Conservation (phyloP, 352 stramenopile genomes). For the Hyaloperonospora brassicae region DNA sequence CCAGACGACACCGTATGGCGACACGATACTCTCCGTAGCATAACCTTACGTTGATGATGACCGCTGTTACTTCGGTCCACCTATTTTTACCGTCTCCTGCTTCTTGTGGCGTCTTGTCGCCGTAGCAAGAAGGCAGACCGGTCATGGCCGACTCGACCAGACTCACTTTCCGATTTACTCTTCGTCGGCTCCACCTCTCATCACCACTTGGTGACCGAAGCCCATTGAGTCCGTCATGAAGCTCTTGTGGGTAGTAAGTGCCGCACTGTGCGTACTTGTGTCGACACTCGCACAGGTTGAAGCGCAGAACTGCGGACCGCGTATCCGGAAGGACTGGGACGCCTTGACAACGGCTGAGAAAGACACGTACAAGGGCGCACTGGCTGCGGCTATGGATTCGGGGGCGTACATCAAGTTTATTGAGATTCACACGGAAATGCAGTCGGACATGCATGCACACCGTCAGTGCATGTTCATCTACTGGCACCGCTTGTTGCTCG, state of each 20-base stretch:
- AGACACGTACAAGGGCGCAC: constrained; percentile 35
- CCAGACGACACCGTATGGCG: too few relatives aligned
- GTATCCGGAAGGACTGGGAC: constrained; percentile 40
- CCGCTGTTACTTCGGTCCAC: too few relatives aligned
- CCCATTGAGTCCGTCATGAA: constrained; percentile 14
- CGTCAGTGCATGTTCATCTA: constrained; percentile 75
- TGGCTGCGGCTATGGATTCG: constrained; percentile 43
- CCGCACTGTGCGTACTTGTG: constrained; percentile 5
- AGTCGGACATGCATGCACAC: constrained; percentile 42
- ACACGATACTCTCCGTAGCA: too few relatives aligned
- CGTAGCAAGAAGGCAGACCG: too few relatives aligned
- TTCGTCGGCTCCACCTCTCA: too few relatives aligned
- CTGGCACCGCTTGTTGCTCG: constrained; percentile 65
- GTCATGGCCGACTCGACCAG: too few relatives aligned
- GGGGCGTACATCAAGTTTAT: constrained; percentile 53
- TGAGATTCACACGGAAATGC: constrained; percentile 56
- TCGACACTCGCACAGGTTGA: neutral
- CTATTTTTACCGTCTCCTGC: too few relatives aligned
- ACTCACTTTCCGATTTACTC: too few relatives aligned
- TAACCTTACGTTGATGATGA: too few relatives aligned
- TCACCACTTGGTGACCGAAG: neutral
- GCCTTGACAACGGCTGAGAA: constrained; percentile 28
- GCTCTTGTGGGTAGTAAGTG: constrained; percentile 4
- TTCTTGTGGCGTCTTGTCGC: too few relatives aligned
- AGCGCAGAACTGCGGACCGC: constrained; percentile 22